Evolutionary conservation across 1,284 basidiomycete species (phyloP).

Genomic region (Melampsora americana): DNA sequence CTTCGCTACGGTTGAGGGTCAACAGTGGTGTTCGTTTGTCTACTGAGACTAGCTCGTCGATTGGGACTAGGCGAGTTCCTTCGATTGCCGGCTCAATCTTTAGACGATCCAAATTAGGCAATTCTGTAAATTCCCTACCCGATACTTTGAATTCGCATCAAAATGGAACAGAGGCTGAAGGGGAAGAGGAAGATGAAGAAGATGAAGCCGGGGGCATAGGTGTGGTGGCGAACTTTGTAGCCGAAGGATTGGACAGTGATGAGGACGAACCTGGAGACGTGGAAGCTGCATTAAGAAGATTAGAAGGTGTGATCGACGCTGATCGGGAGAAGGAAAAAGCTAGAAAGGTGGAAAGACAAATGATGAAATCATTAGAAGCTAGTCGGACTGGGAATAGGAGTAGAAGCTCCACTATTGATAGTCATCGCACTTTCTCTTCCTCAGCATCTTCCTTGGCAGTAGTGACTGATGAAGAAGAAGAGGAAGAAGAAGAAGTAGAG

Average conservation of each 20-base stretch:
- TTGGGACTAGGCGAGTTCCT: constrained; percentile 43
- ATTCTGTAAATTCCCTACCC: constrained; percentile 1
- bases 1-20: background rate
- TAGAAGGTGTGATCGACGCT: constrained; percentile 77
- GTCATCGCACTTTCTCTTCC: constrained; percentile 10
- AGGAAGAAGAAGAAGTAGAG: constrained; percentile 57
- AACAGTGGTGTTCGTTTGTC: constrained; percentile 14
- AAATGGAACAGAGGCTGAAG: constrained; percentile 1
- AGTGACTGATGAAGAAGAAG: constrained; percentile 13
- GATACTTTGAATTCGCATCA: constrained; percentile 7
- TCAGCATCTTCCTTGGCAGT: constrained; percentile 17
- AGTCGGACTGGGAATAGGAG: constrained; percentile 12
- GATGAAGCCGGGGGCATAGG: constrained; percentile 45
- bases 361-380: constrained; percentile 54
- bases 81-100: constrained; percentile 43
- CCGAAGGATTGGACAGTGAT: constrained; percentile 64
- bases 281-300: constrained; percentile 69
- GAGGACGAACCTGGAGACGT: constrained; percentile 69
- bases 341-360: constrained; percentile 74
- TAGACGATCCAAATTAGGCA: constrained; percentile 23
- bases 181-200: constrained; percentile 45
- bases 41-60: constrained; percentile 43
- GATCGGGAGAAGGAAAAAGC: constrained; percentile 67
- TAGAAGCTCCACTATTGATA: constrained; percentile 16
- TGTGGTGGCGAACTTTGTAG: constrained; percentile 61